Base-by-base conservation (phyloP, 2,329 filamentous ascomycete species). In the Nemania sp. region DNA sequence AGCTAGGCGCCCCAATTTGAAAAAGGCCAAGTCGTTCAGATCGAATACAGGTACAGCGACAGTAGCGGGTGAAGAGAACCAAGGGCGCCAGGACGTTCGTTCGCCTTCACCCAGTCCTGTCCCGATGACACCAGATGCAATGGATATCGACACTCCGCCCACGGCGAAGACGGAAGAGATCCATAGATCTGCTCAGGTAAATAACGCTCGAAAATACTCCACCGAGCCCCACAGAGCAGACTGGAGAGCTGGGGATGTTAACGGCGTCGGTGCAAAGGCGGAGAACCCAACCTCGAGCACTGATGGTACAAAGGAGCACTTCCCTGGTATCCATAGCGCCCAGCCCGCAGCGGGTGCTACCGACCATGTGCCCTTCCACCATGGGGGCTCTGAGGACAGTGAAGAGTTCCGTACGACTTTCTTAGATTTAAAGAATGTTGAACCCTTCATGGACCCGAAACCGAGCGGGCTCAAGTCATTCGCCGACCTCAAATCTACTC, bases 131-230 rank as follows among this genome's bases (percentile, higher is more conserved):
- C 71, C 72, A 2, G 83, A 81, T 59, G 84, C 85, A 13, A 89
- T 89, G 86, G 86, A 89, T 64, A 87, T 89, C 52, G 86, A 89
- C 67, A 79, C 82, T 4, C 64, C 64, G 18, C 83, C 84, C 18
- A 72, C 72, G 20, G 65, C 65, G 10, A 52, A 73, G 69, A 37
- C 65, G 60, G 69, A 75, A 64, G 61, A 60, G 5, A 54, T 69
- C 42, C 65, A 72, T 10, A 65, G 69, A 13, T 59, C 63, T 10
- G 42, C 69, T 13, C 70, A 73, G 18, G 57, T 68, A 4, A 73
- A 73, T 54, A 71, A 70, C 7, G 78, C 79, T 18, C 79, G 85
- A 32, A 84, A 81, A 39, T 85, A 87, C 39, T 79, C 79, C 1
- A 81, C 86, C 12, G 85, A 87, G 66, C 85, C 85, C 0, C 81